Percentiles rank a stretch among this genome's conserved stretches.
phyloP scores from a whole-genome alignment of 140 eudicot species.

The Stevia rebaudiana region DNA sequence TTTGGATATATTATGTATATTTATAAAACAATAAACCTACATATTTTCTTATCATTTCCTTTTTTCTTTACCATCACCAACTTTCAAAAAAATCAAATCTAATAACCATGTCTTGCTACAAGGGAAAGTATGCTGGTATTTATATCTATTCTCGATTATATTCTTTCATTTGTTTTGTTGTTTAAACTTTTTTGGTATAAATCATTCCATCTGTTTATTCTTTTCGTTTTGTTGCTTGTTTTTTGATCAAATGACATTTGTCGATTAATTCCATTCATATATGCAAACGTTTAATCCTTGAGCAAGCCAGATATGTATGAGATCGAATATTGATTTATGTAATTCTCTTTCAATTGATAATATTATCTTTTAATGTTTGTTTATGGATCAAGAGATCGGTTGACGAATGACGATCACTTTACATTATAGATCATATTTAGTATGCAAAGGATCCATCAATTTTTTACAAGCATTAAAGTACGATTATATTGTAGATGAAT shows the following conservation, averaged over 20 bases:
- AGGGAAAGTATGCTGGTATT: constrained; percentile 70
- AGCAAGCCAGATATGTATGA: too few relatives aligned
- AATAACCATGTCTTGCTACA: constrained; percentile 55
- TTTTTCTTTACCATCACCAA: not conserved
- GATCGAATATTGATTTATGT: too few relatives aligned
- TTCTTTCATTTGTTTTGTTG: not conserved
- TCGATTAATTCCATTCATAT: too few relatives aligned
- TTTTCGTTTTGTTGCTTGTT: too few relatives aligned
- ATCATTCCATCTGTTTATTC: not conserved
- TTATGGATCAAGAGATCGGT: too few relatives aligned
- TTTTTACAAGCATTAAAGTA: not conserved
- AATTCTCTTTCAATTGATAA: too few relatives aligned
- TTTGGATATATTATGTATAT: not conserved
- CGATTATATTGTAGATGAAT: not conserved
- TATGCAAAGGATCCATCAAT: too few relatives aligned
- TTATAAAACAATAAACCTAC: constrained; percentile 11
- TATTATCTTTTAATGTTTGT: too few relatives aligned
- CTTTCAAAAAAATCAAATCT: not conserved
- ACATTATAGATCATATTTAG: too few relatives aligned
- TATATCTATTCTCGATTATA: not conserved
- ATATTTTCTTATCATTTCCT: constrained; percentile 1
- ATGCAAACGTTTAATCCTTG: too few relatives aligned
- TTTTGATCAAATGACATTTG: too few relatives aligned
- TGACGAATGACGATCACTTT: too few relatives aligned
- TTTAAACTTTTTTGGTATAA: not conserved